Conservation (phyloP, 1,284 basidiomycete genomes). For the Singerocomus inundabilis region DNA sequence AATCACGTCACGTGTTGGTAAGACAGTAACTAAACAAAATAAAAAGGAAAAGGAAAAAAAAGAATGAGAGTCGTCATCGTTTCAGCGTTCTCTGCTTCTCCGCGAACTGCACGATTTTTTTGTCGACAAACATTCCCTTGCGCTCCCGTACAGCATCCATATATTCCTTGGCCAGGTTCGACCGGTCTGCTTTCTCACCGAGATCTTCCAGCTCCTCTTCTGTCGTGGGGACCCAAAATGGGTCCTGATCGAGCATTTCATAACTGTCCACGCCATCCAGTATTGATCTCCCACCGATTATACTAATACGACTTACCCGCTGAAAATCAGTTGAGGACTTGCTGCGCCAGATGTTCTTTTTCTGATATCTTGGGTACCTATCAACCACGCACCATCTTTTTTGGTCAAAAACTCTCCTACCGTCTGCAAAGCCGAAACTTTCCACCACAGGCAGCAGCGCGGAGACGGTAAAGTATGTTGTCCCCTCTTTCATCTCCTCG, state of each 20-base stretch:
- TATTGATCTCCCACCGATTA: constrained; percentile 3
- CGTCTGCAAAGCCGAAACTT: constrained; percentile 96
- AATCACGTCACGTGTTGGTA: background rate
- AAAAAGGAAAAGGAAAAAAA: no score
- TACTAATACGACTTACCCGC: constrained; percentile 57
- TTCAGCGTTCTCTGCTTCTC: constrained; percentile 98
- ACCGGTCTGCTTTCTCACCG: constrained; percentile 92
- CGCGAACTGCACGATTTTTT: constrained; percentile 90
- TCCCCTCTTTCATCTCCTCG: constrained; percentile 99
- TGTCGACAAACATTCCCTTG: constrained; percentile 95
- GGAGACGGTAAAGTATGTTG: constrained; percentile 89
- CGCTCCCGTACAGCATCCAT: constrained; percentile 90
- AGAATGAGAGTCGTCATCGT: constrained; percentile 42
- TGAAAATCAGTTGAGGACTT: constrained; percentile 95
- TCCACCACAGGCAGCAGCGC: constrained; percentile 95
- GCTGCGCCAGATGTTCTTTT: constrained; percentile 96
- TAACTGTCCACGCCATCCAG: constrained; percentile 49
- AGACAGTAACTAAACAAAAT: no score
- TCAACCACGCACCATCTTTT: constrained; percentile 9
- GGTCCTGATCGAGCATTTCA: constrained; percentile 89
- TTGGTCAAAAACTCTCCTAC: constrained; percentile 40
- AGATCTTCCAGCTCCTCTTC: constrained; percentile 97
- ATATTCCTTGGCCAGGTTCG: constrained; percentile 93
- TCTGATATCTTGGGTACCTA: constrained; percentile 68
- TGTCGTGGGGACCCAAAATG: constrained; percentile 99